Evolutionary conservation across 1,284 basidiomycete genomes (phyloP).

Genomic region (Phellopilus nigrolimitatus): DNA sequence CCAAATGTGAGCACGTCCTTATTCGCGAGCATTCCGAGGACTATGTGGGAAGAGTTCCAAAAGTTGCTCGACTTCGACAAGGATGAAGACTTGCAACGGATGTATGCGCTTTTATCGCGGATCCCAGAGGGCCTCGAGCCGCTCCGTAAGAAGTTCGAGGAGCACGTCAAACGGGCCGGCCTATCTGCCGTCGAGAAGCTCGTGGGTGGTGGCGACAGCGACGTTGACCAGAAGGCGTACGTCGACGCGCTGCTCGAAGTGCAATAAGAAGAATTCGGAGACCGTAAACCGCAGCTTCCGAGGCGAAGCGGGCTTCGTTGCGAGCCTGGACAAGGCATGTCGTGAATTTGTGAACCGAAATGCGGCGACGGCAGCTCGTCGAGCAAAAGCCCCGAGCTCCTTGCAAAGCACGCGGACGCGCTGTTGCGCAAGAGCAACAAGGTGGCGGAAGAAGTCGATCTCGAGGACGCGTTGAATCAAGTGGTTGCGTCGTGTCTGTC

Average conservation of each 20-base stretch:
- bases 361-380: conserved; percentile 80
- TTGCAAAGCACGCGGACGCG: conserved; percentile 92
- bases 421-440: conserved; percentile 95
- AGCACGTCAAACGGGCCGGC: conserved; percentile 90
- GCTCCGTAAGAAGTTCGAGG: conserved; percentile 89
- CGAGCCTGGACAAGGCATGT: conserved; percentile 94
- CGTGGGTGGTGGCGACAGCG: conserved; percentile 38
- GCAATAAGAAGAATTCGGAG: conserved; percentile 88
- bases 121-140: conserved; percentile 92
- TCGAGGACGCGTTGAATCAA: conserved; percentile 88
- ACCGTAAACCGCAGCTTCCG: conserved; percentile 90
- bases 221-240: conserved; percentile 85
- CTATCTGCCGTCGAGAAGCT: conserved; percentile 82
- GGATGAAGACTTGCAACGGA: conserved; percentile 89
- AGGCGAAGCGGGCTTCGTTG: conserved; percentile 92
- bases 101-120: conserved; percentile 90
- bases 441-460: conserved; percentile 85
- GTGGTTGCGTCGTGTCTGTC: too few species aligned
- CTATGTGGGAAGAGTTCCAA: conserved; percentile 97
- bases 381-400: conserved; percentile 90
- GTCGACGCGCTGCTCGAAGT: conserved; percentile 91
- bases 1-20: conserved; percentile 89
- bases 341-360: conserved; percentile 96
- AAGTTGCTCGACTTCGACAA: conserved; percentile 88
- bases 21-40: conserved; percentile 83